Percentiles rank a stretch among this genome's conserved stretches.
These are phyloP conservation scores for Umbellularia californica DNA, from an alignment of 164 flowering plant species.

Conservation along the genomic window DNA sequence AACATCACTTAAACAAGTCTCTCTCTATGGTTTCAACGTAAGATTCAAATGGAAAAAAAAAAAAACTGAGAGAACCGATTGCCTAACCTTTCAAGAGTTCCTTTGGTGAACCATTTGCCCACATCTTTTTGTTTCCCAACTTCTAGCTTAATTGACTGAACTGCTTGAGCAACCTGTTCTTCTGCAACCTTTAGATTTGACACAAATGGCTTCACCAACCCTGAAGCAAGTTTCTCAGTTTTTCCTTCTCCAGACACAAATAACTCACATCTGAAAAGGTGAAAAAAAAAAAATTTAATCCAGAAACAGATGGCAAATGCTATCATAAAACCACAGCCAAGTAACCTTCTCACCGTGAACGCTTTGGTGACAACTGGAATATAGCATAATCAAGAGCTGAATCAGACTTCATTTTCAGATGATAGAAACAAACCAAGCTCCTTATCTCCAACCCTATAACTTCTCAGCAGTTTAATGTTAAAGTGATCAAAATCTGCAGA, in stretches of 20 bases:
- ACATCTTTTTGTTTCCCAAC: slow-evolving; percentile 51
- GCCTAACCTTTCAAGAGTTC: slow-evolving; percentile 87
- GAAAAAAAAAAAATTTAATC: neutral
- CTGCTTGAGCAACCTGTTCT: slow-evolving; percentile 65
- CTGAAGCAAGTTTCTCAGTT: slow-evolving; percentile 92
- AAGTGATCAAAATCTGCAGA: neutral
- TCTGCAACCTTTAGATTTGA: slow-evolving; percentile 78
- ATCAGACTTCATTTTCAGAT: slow-evolving; percentile 33
- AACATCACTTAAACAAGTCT: too few relatives aligned
- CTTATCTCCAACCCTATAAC: neutral
- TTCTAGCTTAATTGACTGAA: slow-evolving; percentile 75
- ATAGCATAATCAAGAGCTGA: slow-evolving; percentile 70
- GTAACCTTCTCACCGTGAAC: slow-evolving; percentile 49
- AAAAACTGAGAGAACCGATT: too few relatives aligned
- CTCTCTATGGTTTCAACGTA: neutral
- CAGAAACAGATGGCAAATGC: neutral
- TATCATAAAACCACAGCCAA: neutral
- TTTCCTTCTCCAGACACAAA: slow-evolving; percentile 69
- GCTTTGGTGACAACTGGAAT: slow-evolving; percentile 74
- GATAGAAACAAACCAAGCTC: neutral
- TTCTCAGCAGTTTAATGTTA: too few relatives aligned
- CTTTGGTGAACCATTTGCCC: slow-evolving; percentile 87
- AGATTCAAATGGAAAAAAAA: neutral
- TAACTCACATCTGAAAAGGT: slow-evolving; percentile 72
- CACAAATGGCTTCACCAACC: slow-evolving; percentile 77